Conservation (phyloP, 2,329 filamentous ascomycete genomes). For the Simplicillium aogashimaense region DNA sequence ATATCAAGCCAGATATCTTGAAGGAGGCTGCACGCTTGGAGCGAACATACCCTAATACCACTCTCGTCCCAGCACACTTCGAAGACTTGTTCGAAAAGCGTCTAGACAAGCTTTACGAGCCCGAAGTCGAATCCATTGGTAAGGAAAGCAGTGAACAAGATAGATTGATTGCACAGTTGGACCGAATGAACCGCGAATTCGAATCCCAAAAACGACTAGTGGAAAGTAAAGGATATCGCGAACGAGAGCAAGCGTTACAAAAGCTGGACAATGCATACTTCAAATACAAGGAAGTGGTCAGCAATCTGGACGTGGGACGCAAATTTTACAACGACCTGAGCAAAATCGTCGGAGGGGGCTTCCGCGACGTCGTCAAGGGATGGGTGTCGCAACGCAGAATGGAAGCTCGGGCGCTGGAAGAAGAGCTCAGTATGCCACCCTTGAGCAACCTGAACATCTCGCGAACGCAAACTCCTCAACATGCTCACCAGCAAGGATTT, state of each 20-base stretch:
- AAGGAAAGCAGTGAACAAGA: constrained; percentile 72
- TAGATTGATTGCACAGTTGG: constrained; percentile 56
- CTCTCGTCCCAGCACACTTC: constrained; percentile 81
- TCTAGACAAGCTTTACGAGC: constrained; percentile 65
- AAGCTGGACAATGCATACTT: constrained; percentile 83
- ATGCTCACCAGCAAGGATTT: constrained; percentile 7
- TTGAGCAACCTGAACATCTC: constrained; percentile 32
- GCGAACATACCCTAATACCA: constrained; percentile 73
- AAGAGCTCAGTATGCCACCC: constrained; percentile 43
- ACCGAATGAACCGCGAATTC: constrained; percentile 71
- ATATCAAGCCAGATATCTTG: constrained; percentile 78
- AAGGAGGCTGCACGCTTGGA: constrained; percentile 78
- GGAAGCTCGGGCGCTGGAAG: constrained; percentile 71
- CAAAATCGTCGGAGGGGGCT: constrained; percentile 69
- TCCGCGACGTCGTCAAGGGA: constrained; percentile 65
- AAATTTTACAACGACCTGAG: constrained; percentile 97
- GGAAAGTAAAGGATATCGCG: constrained; percentile 50
- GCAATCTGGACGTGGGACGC: constrained; percentile 79
- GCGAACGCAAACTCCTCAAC: constrained; percentile 15
- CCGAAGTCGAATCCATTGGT: constrained; percentile 60
- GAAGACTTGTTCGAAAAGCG: constrained; percentile 82
- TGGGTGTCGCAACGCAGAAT: constrained; percentile 75
- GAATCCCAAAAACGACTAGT: constrained; percentile 58
- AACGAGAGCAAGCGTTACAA: constrained; percentile 81
- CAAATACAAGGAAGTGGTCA: constrained; percentile 93